Conservation (phyloP, 176 grass and related monocot genomes). For the Stipa capillata region DNA sequence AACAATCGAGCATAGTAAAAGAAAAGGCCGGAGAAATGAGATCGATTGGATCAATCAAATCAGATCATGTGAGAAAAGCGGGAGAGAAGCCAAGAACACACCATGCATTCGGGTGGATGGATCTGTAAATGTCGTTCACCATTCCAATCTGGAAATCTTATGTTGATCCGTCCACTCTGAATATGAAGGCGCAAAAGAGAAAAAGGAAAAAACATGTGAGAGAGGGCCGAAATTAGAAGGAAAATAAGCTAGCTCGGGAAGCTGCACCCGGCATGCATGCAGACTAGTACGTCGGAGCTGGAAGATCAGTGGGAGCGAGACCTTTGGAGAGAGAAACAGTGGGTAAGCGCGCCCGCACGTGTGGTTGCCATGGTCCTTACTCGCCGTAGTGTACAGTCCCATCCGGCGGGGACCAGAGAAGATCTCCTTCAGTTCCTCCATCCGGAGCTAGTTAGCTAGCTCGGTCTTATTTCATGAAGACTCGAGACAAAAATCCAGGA, state of each 20-base stretch:
- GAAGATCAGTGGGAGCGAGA: neutral
- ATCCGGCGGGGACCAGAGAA: constrained; percentile 54
- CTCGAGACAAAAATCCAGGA: neutral
- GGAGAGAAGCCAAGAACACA: neutral
- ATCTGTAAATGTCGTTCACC: neutral
- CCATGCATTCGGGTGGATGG: neutral
- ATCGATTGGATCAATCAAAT: neutral
- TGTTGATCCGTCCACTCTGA: neutral
- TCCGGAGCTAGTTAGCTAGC: neutral
- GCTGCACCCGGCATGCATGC: neutral
- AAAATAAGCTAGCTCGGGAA: neutral
- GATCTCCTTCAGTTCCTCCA: constrained; percentile 11
- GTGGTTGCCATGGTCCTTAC: constrained; percentile 37
- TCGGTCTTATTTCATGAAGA: constrained; percentile 10
- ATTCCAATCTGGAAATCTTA: neutral
- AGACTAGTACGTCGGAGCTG: neutral
- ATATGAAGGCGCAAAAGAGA: neutral
- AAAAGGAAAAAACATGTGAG: neutral
- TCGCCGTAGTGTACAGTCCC: neutral
- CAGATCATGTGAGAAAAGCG: neutral
- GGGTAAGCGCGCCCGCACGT: constrained; percentile 19
- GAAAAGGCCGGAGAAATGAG: neutral
- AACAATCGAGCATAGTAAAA: neutral
- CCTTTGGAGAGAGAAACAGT: constrained; percentile 12
- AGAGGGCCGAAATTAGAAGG: neutral